These are phyloP conservation scores for Stemphylium beticola DNA, from an alignment of 2,329 filamentous ascomycete genomes.

Conservation along the genomic window DNA sequence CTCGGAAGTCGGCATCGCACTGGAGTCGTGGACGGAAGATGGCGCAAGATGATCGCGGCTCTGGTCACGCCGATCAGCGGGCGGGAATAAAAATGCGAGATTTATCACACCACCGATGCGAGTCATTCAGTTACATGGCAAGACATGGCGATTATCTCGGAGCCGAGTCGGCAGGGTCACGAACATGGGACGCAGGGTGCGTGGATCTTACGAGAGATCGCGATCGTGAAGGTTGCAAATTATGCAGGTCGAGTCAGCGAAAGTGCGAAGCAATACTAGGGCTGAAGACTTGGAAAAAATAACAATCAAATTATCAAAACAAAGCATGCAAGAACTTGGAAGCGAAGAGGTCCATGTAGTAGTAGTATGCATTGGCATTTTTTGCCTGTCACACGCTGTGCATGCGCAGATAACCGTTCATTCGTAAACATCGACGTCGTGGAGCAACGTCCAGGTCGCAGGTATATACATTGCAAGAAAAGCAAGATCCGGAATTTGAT, in stretches of 20 bases:
- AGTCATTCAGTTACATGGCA: conserved; percentile 1
- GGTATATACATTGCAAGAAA: conserved; percentile 46
- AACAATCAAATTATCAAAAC: neutral
- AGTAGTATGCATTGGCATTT: conserved; percentile 1
- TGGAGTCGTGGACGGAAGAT: neutral
- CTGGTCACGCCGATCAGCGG: conserved; percentile 20
- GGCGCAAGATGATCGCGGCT: conserved; percentile 6
- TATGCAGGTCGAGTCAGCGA: too few species aligned
- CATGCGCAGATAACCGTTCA: conserved; percentile 40
- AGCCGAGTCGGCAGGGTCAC: neutral
- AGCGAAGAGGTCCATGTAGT: too few species aligned
- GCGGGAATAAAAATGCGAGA: conserved; percentile 1
- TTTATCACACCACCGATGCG: neutral
- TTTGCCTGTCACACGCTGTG: conserved; percentile 31
- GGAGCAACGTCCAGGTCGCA: conserved; percentile 17
- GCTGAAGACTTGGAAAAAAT: too few species aligned
- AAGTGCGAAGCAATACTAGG: too few species aligned
- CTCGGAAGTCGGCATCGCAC: neutral
- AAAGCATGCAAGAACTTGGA: neutral
- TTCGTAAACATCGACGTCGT: conserved; percentile 39
- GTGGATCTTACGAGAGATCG: too few species aligned
- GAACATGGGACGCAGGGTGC: too few species aligned
- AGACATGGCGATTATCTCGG: neutral
- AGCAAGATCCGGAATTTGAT: conserved; percentile 19
- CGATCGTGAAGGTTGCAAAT: too few species aligned